These are phyloP conservation scores for Tetrahymena thermophila DNA, from an alignment of 73 alveolate genomes.

Conservation along the genomic window DNA sequence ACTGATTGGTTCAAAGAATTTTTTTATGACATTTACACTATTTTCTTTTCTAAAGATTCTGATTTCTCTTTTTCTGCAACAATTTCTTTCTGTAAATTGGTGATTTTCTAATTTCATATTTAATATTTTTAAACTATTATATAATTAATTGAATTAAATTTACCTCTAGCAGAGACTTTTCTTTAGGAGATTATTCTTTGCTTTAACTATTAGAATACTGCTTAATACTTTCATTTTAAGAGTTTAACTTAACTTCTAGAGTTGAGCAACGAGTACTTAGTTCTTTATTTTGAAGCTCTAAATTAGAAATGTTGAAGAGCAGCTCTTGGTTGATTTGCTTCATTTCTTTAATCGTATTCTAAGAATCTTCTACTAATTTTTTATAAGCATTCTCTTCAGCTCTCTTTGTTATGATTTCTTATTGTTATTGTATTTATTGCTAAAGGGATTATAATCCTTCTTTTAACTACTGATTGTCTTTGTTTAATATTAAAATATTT, in stretches of 20 bases:
- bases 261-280: not conserved
- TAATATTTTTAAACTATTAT: not conserved
- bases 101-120: not conserved
- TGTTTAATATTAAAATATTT: not conserved
- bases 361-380: not conserved
- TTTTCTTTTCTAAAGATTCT: not conserved
- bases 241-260: not conserved
- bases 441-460: not conserved
- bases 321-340: not conserved
- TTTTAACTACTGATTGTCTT: not conserved
- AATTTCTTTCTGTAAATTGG: not conserved
- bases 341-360: not conserved
- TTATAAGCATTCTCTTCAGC: not conserved
- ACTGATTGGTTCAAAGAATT: not conserved
- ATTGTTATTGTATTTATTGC: not conserved
- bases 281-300: not conserved
- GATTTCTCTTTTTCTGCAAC: not conserved
- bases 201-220: not conserved
- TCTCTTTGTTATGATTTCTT: not conserved
- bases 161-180: not conserved
- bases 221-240: not conserved
- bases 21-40: not conserved
- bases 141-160: not conserved
- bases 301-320: not conserved
- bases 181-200: not conserved